phyloP scores from a whole-genome alignment of 2,329 filamentous ascomycete species.

The Penicillium glabrum region DNA sequence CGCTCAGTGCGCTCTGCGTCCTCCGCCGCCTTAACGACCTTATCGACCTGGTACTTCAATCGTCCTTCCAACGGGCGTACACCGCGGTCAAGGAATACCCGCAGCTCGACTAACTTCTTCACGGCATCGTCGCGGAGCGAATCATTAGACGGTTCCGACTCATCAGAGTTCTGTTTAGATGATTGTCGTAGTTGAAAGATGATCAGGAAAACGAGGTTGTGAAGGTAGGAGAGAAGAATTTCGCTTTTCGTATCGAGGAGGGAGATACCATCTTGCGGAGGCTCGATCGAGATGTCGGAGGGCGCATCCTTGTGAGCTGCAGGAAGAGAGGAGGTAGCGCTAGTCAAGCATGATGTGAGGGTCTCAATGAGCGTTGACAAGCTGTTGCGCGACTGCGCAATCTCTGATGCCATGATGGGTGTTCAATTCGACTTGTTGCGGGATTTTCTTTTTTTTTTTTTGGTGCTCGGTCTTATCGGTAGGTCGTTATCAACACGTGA shows the following conservation, averaged over 20 bases:
- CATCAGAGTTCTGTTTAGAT: slow-evolving; percentile 30
- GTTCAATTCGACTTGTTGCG: not conserved
- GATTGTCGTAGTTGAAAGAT: slow-evolving; percentile 70
- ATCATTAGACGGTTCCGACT: slow-evolving; percentile 28
- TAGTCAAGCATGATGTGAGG: slow-evolving; percentile 35
- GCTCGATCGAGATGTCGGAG: slow-evolving; percentile 68
- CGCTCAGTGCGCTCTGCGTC: slow-evolving; percentile 36
- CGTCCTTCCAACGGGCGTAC: slow-evolving; percentile 86
- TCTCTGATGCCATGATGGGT: slow-evolving; percentile 25
- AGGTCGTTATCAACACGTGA: slow-evolving; percentile 3
- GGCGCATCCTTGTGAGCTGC: slow-evolving; percentile 26
- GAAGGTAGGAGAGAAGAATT: slow-evolving; percentile 91
- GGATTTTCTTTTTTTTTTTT: slow-evolving; percentile 4
- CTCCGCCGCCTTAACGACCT: slow-evolving; percentile 84
- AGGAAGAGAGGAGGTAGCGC: slow-evolving; percentile 37
- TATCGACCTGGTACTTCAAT: slow-evolving; percentile 93
- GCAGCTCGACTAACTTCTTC: slow-evolving; percentile 83
- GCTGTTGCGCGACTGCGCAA: slow-evolving; percentile 22
- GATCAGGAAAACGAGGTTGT: slow-evolving; percentile 87
- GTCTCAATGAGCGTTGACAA: slow-evolving; percentile 35
- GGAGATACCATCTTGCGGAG: slow-evolving; percentile 85
- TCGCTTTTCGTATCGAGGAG: slow-evolving; percentile 96
- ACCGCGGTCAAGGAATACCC: slow-evolving; percentile 91
- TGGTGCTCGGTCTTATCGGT: slow-evolving; percentile 8
- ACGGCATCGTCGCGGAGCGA: slow-evolving; percentile 67